These are phyloP conservation scores for Kwoniella heveanensis DNA, from an alignment of 768 basidiomycete genomes.

Conservation along the genomic window DNA sequence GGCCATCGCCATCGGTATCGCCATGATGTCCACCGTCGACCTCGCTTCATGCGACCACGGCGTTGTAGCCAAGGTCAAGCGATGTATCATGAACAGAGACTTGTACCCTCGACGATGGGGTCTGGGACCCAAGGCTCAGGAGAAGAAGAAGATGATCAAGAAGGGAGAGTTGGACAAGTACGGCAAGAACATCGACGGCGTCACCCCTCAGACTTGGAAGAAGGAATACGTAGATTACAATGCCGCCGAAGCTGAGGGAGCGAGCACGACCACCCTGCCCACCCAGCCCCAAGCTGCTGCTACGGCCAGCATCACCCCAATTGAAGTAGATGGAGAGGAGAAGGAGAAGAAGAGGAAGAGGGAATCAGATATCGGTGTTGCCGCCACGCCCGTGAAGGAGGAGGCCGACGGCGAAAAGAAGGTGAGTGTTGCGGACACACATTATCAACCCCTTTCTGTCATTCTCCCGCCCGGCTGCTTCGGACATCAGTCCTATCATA, in stretches of 20 bases:
- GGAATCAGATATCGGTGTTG: constrained; percentile 36
- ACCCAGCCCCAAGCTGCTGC: no score
- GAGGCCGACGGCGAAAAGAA: constrained; percentile 44
- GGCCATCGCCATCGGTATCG: constrained; percentile 89
- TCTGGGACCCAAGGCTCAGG: constrained; percentile 90
- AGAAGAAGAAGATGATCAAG: constrained; percentile 98
- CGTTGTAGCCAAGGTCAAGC: constrained; percentile 97
- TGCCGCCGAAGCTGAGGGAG: constrained; percentile 38
- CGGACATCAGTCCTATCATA: no score
- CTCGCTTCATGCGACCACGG: constrained; percentile 97
- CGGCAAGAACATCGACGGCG: constrained; percentile 81
- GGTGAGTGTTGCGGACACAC: constrained; percentile 32
- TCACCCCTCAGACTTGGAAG: constrained; percentile 88
- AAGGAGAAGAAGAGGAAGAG: constrained; percentile 58
- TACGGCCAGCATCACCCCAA: constrained; percentile 27
- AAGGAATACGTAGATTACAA: constrained; percentile 92
- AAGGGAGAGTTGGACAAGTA: constrained; percentile 96
- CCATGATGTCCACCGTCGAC: constrained; percentile 98
- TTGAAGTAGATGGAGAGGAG: constrained; percentile 52
- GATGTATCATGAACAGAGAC: constrained; percentile 98
- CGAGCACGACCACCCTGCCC: constrained; percentile 21
- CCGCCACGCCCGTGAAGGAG: constrained; percentile 25
- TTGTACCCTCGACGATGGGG: constrained; percentile 98
- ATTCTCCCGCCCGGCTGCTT: no score
- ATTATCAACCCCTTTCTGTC: neutral